Evolutionary conservation across 495 filamentous ascomycete genomes (phyloP).

Genomic region (Penicillium egyptiacum): DNA sequence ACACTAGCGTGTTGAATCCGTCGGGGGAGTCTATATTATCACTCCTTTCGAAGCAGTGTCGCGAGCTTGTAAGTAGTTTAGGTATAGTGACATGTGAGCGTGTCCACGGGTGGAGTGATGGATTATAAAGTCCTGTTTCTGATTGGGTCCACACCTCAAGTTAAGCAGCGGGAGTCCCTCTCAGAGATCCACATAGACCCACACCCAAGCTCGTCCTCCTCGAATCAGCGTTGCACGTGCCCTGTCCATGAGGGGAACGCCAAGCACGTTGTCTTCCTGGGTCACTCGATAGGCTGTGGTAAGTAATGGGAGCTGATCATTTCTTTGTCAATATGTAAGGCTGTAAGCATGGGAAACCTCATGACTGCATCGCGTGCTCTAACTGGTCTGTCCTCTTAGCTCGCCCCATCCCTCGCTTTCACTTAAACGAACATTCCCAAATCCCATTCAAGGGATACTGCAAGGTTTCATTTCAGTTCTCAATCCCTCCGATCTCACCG

Average conservation of each 20-base stretch:
- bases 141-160: conserved; percentile 16
- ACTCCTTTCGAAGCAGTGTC: too few relatives aligned
- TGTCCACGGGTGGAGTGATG: background rate
- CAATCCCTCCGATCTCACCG: conserved; percentile 14
- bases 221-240: conserved; percentile 43
- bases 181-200: conserved; percentile 8
- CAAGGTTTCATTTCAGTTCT: conserved; percentile 4
- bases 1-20: too few relatives aligned
- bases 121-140: conserved; percentile 8
- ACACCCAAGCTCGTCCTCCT: conserved; percentile 10
- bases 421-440: conserved; percentile 9
- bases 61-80: too few relatives aligned
- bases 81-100: background rate
- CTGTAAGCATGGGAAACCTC: background rate
- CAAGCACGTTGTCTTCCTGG: conserved; percentile 39
- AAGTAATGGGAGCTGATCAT: conserved; percentile 18
- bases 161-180: conserved; percentile 24
- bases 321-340: conserved; percentile 1
- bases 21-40: too few relatives aligned
- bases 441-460: conserved; percentile 9
- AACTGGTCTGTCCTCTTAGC: background rate
- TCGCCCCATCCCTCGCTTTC: background rate
- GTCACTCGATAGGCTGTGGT: conserved; percentile 35
- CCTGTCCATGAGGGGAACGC: conserved; percentile 18
- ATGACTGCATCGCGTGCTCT: conserved; percentile 4